Conservation (phyloP, 176 grass and related monocot species). For the Coix lacrymajobi region DNA sequence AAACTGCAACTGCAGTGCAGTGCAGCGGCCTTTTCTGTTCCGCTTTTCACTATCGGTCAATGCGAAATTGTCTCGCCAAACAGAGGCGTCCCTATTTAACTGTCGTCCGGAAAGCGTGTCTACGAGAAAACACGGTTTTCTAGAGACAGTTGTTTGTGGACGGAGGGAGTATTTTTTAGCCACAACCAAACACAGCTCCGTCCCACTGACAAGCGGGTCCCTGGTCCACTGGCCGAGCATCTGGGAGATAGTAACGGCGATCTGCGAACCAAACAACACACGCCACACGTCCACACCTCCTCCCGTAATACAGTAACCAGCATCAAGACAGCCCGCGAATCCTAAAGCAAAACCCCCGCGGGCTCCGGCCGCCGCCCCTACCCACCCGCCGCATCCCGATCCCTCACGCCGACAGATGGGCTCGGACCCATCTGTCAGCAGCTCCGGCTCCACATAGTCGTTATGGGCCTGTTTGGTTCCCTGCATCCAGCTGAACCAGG, state of each 20-base stretch:
- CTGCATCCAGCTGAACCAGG: too few species aligned
- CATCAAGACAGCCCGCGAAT: background rate
- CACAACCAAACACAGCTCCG: background rate
- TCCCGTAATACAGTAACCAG: background rate
- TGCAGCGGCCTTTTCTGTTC: background rate
- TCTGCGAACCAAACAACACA: background rate
- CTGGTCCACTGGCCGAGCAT: background rate
- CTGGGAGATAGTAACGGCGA: background rate
- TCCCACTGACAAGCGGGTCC: background rate
- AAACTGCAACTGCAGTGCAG: conserved; percentile 18
- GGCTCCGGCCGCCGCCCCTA: background rate
- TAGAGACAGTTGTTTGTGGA: too few species aligned
- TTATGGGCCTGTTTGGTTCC: too few species aligned
- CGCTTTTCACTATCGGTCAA: background rate
- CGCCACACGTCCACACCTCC: background rate
- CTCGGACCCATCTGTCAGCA: background rate
- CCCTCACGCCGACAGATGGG: background rate
- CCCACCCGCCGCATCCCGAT: background rate
- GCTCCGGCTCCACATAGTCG: background rate
- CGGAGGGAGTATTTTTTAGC: too few species aligned
- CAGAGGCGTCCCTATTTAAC: too few species aligned
- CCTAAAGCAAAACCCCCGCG: background rate
- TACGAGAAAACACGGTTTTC: too few species aligned
- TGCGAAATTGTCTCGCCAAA: background rate
- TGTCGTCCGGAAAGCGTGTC: too few species aligned